These are phyloP conservation scores for Camellia oleifera DNA, from an alignment of 179 eudicot genomes.

Conservation along the genomic window DNA sequence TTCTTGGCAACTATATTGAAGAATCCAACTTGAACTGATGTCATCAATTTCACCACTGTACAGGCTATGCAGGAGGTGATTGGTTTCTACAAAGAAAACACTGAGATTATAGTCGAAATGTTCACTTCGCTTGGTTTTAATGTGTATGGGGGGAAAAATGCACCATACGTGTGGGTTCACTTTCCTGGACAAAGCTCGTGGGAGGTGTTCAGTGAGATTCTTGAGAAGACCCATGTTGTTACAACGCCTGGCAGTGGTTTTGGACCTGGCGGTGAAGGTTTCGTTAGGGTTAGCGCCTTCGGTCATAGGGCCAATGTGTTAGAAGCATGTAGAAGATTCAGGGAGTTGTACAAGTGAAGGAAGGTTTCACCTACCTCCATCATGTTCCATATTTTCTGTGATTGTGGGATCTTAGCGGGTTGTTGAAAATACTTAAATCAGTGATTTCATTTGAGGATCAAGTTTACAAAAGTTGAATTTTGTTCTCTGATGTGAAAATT, in stretches of 20 bases:
- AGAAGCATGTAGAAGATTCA: conserved; percentile 90
- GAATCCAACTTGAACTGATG: background rate
- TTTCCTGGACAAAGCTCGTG: conserved; percentile 95
- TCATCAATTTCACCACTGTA: conserved; percentile 19
- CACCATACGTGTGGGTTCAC: conserved; percentile 96
- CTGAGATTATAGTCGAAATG: conserved; percentile 71
- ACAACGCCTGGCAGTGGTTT: conserved; percentile 96
- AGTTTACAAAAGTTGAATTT: background rate
- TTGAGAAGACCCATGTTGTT: conserved; percentile 90
- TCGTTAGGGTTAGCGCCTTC: conserved; percentile 86
- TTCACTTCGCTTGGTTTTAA: conserved; percentile 86
- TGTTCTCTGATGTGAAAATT: background rate
- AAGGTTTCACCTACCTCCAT: background rate
- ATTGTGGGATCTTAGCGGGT: background rate
- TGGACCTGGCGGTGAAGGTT: conserved; percentile 96
- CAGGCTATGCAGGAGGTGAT: conserved; percentile 89
- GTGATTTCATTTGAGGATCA: background rate
- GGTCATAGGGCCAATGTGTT: conserved; percentile 85
- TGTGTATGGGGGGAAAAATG: conserved; percentile 89
- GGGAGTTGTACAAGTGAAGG: conserved; percentile 71
- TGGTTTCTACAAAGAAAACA: conserved; percentile 92
- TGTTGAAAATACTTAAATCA: background rate
- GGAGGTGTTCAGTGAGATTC: conserved; percentile 93
- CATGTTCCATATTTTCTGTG: background rate
- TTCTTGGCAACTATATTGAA: background rate